Evolutionary conservation across 1,139 yeast genomes (phyloP), one percentile per base, ranked within the genome.

Genomic region (Candida frijolesensis): DNA sequence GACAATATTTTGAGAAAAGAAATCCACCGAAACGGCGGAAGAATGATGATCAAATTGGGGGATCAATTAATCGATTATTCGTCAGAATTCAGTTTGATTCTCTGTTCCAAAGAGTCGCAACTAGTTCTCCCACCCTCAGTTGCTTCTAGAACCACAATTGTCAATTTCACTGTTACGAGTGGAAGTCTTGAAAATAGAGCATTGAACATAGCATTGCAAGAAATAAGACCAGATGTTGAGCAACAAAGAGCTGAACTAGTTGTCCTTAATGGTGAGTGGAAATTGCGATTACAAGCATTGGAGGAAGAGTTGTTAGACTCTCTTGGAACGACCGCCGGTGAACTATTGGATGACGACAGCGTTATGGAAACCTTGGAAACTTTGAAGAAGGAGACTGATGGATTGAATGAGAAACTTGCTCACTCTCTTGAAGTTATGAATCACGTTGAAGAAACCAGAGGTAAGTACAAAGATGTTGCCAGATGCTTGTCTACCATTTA

Each of bases 91-190:
- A 74, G 72, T 52, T 59, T 94, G 46, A 79, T 73, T 41, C 65
- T 92, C 43, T 78, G 82, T 54, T 80, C 96, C 0, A 79, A 78
- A 44, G 91, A 89, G 61, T 74, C 87, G 0, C 66, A 74, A 1
- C 63, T 79, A 1, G 49, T 39, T 0, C 62, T 87, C 2, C 68
- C 86, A 0, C 73, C 87, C 3, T 86, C 80, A 61, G 75, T 90
- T 12, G 62, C 78, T 8, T 76, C 92, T 16, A 72, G 96, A 54
- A 80, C 88, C 6, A 71, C 84, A 1, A 59, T 84, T 7, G 75
- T 89, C 25, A 90, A 89, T 64, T 92, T 87, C 65, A 78, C 94
- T 0, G 71, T 88, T 19, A 88, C 96, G 0, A 72, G 79, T 45
- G 80, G 83, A 44, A 84, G 87, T 48, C 71, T 92, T 50, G 85